phyloP scores from a whole-genome alignment of 2,329 filamentous ascomycete species.

The Diaporthe australafricana region DNA sequence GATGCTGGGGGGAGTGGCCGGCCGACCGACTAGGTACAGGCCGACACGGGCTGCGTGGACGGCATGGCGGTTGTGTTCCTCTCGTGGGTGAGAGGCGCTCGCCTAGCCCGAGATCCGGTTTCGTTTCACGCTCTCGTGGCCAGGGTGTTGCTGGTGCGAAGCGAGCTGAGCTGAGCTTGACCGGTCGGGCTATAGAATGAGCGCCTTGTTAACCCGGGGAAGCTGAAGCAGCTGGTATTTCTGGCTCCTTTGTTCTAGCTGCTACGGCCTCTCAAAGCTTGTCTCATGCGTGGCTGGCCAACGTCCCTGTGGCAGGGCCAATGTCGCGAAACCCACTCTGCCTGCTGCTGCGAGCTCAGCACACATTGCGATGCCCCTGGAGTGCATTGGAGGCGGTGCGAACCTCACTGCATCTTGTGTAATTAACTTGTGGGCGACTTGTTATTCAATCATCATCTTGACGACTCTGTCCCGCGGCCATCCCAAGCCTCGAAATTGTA shows the following conservation, averaged over 20 bases:
- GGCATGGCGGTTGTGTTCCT: background rate
- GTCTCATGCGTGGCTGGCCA: background rate
- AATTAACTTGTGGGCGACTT: background rate
- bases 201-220: background rate
- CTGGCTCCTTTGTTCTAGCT: background rate
- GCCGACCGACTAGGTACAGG: background rate
- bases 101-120: background rate
- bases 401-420: background rate
- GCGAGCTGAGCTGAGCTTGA: background rate
- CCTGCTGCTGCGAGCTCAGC: background rate
- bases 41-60: background rate
- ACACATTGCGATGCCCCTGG: background rate
- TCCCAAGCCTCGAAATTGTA: background rate
- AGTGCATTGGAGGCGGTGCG: background rate
- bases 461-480: background rate
- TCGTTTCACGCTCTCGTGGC: background rate
- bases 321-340: background rate
- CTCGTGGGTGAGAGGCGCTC: background rate
- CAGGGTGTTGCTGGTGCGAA: background rate
- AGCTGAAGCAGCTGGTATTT: background rate
- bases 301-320: background rate
- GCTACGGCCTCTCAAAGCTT: background rate
- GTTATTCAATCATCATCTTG: no score
- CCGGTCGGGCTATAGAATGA: background rate
- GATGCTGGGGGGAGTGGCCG: background rate